Conservation (phyloP, 352 stramenopile genomes). For the Globisporangium paddicum region DNA sequence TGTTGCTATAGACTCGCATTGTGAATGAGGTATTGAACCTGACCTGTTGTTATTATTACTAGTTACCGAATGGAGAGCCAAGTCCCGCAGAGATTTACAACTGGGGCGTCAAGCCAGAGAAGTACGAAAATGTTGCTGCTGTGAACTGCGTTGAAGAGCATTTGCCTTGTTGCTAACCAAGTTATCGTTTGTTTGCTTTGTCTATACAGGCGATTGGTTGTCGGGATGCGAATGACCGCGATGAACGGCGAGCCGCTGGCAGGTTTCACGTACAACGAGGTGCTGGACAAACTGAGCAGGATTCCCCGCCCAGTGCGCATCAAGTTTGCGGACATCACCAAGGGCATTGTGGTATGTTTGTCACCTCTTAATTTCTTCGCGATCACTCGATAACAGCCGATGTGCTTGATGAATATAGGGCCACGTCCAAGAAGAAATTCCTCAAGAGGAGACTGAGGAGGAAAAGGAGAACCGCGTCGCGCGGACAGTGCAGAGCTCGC, state of each 20-base stretch:
- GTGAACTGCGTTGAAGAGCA: background rate
- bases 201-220: conserved; percentile 39
- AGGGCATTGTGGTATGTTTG: conserved; percentile 70
- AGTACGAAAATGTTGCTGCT: conserved; percentile 23
- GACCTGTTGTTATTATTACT: background rate
- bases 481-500: conserved; percentile 49
- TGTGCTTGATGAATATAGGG: no score
- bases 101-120: conserved; percentile 86
- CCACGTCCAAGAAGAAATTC: conserved; percentile 53
- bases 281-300: conserved; percentile 71
- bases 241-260: conserved; percentile 75
- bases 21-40: no score
- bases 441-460: conserved; percentile 65
- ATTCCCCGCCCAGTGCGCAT: conserved; percentile 65
- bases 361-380: background rate
- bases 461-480: conserved; percentile 58
- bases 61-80: conserved; percentile 72
- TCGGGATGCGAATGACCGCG: conserved; percentile 80
- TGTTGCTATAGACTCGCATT: background rate
- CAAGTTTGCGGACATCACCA: conserved; percentile 78
- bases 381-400: background rate
- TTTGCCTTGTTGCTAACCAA: background rate
- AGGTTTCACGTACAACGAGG: conserved; percentile 75
- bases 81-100: conserved; percentile 89
- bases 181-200: background rate